Evolutionary conservation across 768 basidiomycete genomes (phyloP).

Genomic region (Cyclocybe cylindracea): DNA sequence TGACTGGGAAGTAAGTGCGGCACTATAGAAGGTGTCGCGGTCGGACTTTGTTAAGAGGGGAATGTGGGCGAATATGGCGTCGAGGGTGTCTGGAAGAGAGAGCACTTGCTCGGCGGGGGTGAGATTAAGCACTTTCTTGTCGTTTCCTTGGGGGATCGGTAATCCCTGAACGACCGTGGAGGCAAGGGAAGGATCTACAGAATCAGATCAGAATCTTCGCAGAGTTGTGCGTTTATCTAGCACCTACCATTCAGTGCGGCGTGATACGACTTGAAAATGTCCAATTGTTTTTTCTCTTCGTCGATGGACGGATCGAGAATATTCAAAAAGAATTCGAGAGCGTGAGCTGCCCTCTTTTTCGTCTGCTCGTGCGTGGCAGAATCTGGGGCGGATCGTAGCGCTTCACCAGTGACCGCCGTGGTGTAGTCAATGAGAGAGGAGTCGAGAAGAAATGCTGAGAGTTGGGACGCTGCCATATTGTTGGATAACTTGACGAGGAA

Average conservation of each 20-base stretch:
- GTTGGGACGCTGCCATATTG: too few species aligned
- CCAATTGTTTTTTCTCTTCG: not conserved
- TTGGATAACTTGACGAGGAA: too few species aligned
- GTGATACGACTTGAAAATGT: not conserved
- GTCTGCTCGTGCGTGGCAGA: not conserved
- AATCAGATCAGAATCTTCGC: not conserved
- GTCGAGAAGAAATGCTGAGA: not conserved
- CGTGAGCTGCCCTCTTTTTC: conserved; percentile 3
- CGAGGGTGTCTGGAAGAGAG: conserved; percentile 7
- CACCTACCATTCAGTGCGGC: conserved; percentile 13
- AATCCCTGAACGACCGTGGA: not conserved
- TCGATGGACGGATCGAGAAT: conserved; percentile 7
- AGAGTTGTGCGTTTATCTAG: not conserved
- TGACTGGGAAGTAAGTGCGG: not conserved
- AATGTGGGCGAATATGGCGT: conserved; percentile 7
- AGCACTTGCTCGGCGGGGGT: conserved; percentile 6
- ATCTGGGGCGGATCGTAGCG: not conserved
- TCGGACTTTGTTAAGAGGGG: not conserved
- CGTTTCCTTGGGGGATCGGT: not conserved
- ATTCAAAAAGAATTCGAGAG: conserved; percentile 5
- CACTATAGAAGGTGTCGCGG: not conserved
- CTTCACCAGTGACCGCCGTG: not conserved
- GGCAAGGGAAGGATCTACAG: conserved; percentile 13
- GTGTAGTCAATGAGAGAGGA: conserved; percentile 7
- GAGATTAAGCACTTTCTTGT: not conserved